Percentiles rank a stretch among this genome's conserved stretches.
Conservation (phyloP, 768 basidiomycete species). For the Erythrobasidium yunnanense region DNA sequence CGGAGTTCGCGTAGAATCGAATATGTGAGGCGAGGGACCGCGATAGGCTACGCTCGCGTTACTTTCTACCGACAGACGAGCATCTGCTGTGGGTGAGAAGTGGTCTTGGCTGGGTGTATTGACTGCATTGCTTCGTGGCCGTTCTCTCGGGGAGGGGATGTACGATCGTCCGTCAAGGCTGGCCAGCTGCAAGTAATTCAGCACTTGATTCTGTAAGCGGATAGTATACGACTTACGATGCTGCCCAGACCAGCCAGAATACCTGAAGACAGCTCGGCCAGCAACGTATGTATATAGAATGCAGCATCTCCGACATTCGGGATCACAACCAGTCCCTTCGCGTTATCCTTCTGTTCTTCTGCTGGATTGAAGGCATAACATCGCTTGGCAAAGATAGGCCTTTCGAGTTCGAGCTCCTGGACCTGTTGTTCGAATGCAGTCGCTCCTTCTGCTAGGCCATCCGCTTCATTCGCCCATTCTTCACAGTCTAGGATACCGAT, state of each 20-base stretch:
- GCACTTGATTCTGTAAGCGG: neutral
- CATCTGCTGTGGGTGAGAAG: constrained; percentile 31
- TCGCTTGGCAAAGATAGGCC: constrained; percentile 60
- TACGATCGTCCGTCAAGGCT: no score
- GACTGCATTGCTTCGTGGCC: neutral
- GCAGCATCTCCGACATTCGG: constrained; percentile 75
- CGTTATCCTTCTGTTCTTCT: constrained; percentile 48
- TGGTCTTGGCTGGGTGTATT: constrained; percentile 27
- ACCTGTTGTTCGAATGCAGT: constrained; percentile 29
- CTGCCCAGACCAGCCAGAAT: constrained; percentile 74
- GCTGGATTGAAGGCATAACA: constrained; percentile 76
- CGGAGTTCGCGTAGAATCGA: neutral
- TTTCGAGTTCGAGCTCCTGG: neutral
- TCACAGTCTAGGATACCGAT: constrained; percentile 73
- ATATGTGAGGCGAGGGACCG: neutral
- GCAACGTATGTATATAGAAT: constrained; percentile 71
- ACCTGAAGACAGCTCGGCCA: constrained; percentile 79
- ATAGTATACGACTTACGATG: constrained; percentile 49
- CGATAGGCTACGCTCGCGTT: neutral
- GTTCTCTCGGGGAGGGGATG: neutral
- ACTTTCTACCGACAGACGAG: constrained; percentile 32
- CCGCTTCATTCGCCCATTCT: constrained; percentile 44
- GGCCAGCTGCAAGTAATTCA: no score
- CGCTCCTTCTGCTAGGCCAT: constrained; percentile 28
- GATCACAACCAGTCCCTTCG: constrained; percentile 63